Conservation (phyloP, 1,284 basidiomycete species). For the Microbotryum scabiosae region DNA sequence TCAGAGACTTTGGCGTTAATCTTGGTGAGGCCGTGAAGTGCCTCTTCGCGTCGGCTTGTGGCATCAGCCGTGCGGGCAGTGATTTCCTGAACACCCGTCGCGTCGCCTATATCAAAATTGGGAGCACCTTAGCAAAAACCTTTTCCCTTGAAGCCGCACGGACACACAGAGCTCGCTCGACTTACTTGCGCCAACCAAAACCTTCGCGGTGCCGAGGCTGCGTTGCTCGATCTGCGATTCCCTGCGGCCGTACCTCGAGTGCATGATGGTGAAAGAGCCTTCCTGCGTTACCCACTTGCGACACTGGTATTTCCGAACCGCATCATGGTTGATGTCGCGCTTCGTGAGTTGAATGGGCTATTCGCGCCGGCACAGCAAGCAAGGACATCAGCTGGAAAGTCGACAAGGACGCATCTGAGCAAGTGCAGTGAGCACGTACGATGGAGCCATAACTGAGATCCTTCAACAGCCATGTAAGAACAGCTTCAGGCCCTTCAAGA, state of each 20-base stretch:
- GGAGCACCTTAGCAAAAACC: too few species aligned
- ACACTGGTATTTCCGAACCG: too few species aligned
- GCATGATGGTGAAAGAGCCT: constrained; percentile 11
- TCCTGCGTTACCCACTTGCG: constrained; percentile 9
- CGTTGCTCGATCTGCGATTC: constrained; percentile 9
- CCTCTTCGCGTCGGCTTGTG: neutral
- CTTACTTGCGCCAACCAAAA: constrained; percentile 14
- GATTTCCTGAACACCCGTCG: neutral
- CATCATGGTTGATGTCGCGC: neutral
- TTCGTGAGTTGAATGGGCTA: constrained; percentile 14
- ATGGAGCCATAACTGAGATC: constrained; percentile 2
- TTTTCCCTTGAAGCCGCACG: too few species aligned
- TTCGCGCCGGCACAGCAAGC: too few species aligned
- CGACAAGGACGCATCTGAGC: neutral
- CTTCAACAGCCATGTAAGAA: constrained; percentile 42
- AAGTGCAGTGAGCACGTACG: constrained; percentile 9
- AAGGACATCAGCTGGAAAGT: neutral
- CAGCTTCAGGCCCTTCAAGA: constrained; percentile 44
- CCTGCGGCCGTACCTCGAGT: constrained; percentile 18
- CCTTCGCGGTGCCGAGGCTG: constrained; percentile 3
- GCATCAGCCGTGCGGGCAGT: neutral
- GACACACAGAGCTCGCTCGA: neutral
- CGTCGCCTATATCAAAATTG: too few species aligned
- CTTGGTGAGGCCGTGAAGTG: neutral
- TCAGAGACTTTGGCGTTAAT: neutral